A percentile compares a stretch with the other conserved stretches of the same genome.
Conservation (phyloP, 176 grass and related monocot species). For the Rhynchospora pubera region DNA sequence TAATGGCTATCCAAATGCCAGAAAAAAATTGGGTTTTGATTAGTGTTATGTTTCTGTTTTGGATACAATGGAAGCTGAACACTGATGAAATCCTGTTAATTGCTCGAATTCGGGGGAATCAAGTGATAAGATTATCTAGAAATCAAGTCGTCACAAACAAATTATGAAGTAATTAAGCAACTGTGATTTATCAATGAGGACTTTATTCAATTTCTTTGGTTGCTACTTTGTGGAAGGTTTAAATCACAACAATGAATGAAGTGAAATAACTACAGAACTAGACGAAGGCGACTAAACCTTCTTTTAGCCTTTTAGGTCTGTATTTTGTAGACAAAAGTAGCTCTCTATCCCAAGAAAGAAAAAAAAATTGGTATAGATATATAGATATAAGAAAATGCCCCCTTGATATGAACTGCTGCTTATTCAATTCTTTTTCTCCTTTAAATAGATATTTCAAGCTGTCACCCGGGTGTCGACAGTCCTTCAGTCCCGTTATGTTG, state of each 20-base stretch:
- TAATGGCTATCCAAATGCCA: background rate
- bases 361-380: background rate
- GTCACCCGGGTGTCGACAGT: conserved; percentile 72
- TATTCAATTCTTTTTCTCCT: background rate
- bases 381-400: background rate
- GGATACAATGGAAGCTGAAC: background rate
- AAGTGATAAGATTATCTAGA: no score
- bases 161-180: background rate
- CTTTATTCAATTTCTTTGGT: background rate
- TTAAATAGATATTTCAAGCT: conserved; percentile 50
- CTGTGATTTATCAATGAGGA: background rate
- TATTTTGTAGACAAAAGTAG: conserved; percentile 7
- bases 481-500: conserved; percentile 84
- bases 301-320: conserved; percentile 8
- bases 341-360: no score
- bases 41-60: background rate
- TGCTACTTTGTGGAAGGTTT: background rate
- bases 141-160: background rate
- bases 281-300: background rate
- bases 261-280: background rate
- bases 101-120: background rate
- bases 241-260: background rate
- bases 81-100: background rate
- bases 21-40: background rate
- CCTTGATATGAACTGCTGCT: background rate